Conservation (phyloP, 805 yeast genomes). For the Wickerhamiella azymoides region DNA sequence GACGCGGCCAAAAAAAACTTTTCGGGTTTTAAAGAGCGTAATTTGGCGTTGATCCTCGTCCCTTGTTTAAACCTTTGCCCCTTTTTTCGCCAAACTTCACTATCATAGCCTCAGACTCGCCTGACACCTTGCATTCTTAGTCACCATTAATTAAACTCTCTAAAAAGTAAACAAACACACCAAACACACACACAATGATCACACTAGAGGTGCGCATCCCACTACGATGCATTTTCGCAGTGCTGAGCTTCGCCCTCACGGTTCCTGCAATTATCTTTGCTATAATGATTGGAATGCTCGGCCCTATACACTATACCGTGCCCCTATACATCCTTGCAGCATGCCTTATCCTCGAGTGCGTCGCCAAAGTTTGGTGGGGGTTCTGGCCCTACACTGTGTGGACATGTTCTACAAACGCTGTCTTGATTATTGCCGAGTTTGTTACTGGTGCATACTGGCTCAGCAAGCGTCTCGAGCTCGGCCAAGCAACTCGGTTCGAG, state of each 20-base stretch:
- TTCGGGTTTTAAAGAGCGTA: too few relatives aligned
- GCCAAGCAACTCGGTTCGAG: background rate
- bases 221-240: background rate
- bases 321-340: slow-evolving; percentile 2
- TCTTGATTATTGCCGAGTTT: background rate
- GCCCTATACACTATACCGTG: background rate
- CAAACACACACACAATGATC: too few relatives aligned
- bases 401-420: background rate
- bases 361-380: background rate
- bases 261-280: slow-evolving; percentile 2
- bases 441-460: slow-evolving; percentile 6
- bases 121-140: background rate
- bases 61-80: too few relatives aligned
- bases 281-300: background rate
- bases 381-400: background rate
- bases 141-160: background rate
- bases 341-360: background rate
- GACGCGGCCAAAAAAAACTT: too few relatives aligned
- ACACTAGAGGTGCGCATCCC: slow-evolving; percentile 6
- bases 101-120: too few relatives aligned
- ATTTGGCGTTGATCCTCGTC: too few relatives aligned
- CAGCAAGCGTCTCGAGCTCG: background rate
- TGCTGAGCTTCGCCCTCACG: background rate
- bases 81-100: too few relatives aligned
- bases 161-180: slow-evolving; percentile 5